Evolutionary conservation across 345 rosid species (phyloP).

Genomic region (Euphorbia peplus): DNA sequence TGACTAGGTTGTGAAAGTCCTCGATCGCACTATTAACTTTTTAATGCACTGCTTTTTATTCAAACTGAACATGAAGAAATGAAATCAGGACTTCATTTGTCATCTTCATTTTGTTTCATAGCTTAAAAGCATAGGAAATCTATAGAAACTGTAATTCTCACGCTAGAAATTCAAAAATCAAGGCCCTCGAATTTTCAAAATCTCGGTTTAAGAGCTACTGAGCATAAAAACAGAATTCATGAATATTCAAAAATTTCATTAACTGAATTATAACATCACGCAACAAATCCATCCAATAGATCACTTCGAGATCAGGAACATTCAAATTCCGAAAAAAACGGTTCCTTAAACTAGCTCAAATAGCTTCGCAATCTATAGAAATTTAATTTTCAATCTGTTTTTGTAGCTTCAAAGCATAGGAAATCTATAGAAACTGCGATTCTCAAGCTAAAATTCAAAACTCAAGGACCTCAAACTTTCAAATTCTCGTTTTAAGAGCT

Average conservation of each 20-base stretch:
- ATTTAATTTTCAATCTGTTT: slow-evolving; percentile 11
- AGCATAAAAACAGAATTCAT: background rate
- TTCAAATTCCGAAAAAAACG: background rate
- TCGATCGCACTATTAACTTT: too few relatives aligned
- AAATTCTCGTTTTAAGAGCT: background rate
- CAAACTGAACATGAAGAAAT: background rate
- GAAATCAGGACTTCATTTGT: background rate
- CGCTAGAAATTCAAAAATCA: background rate
- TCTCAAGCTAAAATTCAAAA: background rate
- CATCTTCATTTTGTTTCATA: slow-evolving; percentile 9
- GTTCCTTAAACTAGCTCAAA: slow-evolving; percentile 1
- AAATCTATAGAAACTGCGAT: background rate
- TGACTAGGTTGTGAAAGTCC: too few relatives aligned
- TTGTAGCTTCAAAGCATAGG: background rate
- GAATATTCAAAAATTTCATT: background rate
- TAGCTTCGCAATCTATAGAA: background rate
- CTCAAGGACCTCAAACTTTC: background rate
- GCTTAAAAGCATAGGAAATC: background rate
- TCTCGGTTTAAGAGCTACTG: background rate
- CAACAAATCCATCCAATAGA: too few relatives aligned
- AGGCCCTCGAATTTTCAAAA: background rate
- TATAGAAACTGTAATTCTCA: background rate
- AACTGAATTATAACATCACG: background rate
- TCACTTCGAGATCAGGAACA: background rate
- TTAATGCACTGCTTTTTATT: too few relatives aligned